Conservation (phyloP, 1,284 basidiomycete genomes). For the Sanghuangporus sanghuang region DNA sequence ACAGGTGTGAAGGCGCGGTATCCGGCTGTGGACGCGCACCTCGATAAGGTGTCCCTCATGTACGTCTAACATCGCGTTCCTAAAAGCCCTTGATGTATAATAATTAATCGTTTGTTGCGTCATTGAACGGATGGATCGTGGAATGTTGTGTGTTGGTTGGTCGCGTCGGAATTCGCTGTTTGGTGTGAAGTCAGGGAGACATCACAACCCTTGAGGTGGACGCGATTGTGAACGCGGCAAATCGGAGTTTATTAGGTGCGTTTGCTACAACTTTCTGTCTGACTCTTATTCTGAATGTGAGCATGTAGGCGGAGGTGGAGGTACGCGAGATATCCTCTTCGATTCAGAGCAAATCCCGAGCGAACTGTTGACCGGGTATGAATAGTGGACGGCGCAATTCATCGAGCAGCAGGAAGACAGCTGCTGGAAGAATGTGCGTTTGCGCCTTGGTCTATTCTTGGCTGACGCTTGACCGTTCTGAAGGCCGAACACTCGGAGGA, state of each 20-base stretch:
- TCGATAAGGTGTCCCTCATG: constrained; percentile 58
- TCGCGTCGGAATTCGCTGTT: background rate
- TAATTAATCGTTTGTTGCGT: background rate
- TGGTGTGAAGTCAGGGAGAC: constrained; percentile 58
- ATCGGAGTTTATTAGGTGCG: constrained; percentile 67
- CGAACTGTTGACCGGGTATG: background rate
- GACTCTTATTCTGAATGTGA: background rate
- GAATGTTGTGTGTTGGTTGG: background rate
- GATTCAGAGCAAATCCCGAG: background rate
- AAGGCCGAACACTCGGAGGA: constrained; percentile 66
- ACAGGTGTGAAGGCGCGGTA: constrained; percentile 32
- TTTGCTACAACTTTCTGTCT: constrained; percentile 16
- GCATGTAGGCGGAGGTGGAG: constrained; percentile 62
- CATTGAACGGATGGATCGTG: background rate
- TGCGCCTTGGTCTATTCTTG: constrained; percentile 17
- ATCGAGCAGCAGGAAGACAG: constrained; percentile 73
- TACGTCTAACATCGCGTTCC: constrained; percentile 32
- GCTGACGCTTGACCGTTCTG: background rate
- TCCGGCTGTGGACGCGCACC: constrained; percentile 31
- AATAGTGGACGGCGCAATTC: constrained; percentile 82
- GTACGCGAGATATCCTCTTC: constrained; percentile 31
- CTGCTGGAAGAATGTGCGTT: constrained; percentile 70
- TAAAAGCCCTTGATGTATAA: background rate
- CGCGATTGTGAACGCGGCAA: constrained; percentile 87
- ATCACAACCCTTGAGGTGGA: constrained; percentile 72